Evolutionary conservation across 306 rosid genomes (phyloP).

Genomic region (Lathyrus tuberosus): DNA sequence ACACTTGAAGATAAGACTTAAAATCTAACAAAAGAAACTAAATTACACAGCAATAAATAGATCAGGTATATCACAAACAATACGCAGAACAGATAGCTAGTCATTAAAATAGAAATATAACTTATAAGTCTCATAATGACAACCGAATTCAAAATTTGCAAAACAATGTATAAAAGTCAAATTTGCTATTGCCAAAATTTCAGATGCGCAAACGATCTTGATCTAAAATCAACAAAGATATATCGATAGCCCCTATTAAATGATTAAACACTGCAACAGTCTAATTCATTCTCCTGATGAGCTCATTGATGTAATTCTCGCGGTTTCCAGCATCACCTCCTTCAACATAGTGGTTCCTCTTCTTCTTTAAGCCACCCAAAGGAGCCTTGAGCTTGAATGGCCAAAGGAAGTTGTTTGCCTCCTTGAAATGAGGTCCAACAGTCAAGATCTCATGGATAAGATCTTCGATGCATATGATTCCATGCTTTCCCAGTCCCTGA

Average conservation of each 20-base stretch:
- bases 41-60: background rate
- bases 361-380: slow-evolving; percentile 85
- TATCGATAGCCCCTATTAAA: slow-evolving; percentile 12
- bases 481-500: slow-evolving; percentile 74
- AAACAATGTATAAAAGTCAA: slow-evolving; percentile 21
- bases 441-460: slow-evolving; percentile 84
- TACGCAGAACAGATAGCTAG: background rate
- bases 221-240: slow-evolving; percentile 32
- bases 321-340: slow-evolving; percentile 97
- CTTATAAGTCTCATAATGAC: slow-evolving; percentile 37
- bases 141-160: slow-evolving; percentile 34
- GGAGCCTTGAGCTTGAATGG: slow-evolving; percentile 97
- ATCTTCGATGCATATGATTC: slow-evolving; percentile 74
- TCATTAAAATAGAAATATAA: background rate
- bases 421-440: slow-evolving; percentile 91
- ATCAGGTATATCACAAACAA: background rate
- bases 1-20: background rate
- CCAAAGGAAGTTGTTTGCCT: slow-evolving; percentile 92
- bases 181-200: slow-evolving; percentile 41
- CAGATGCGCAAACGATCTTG: slow-evolving; percentile 4
- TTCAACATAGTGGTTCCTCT: slow-evolving; percentile 92
- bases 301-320: slow-evolving; percentile 87
- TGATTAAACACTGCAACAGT: background rate
- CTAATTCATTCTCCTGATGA: slow-evolving; percentile 82
- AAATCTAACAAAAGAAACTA: background rate